Evolutionary conservation across 805 yeast species (phyloP).

Genomic region (Saturnispora halmiae): DNA sequence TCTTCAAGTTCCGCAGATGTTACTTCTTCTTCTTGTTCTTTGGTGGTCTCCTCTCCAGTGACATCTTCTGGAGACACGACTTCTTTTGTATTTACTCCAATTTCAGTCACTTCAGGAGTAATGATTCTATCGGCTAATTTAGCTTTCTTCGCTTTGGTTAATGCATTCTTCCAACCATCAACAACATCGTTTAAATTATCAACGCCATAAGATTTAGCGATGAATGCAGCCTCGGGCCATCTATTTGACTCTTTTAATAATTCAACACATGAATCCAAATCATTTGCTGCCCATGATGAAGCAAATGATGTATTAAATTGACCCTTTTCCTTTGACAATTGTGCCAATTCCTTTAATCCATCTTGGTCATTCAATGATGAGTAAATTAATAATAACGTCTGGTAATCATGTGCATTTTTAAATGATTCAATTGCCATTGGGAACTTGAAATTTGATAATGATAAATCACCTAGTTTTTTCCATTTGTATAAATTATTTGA

Average conservation of each 20-base stretch:
- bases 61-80: too few species aligned
- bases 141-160: slow-evolving; percentile 42
- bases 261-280: slow-evolving; percentile 51
- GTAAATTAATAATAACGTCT: slow-evolving; percentile 72
- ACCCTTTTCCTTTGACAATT: slow-evolving; percentile 59
- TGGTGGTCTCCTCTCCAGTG: too few species aligned
- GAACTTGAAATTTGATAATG: slow-evolving; percentile 70
- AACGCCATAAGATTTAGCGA: slow-evolving; percentile 57
- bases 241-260: slow-evolving; percentile 62
- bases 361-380: slow-evolving; percentile 67
- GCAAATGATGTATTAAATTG: slow-evolving; percentile 86
- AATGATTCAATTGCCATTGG: slow-evolving; percentile 74
- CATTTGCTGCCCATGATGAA: slow-evolving; percentile 81
- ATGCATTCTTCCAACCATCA: slow-evolving; percentile 56
- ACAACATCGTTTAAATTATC: slow-evolving; percentile 39
- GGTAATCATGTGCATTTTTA: slow-evolving; percentile 68
- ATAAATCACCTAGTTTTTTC: slow-evolving; percentile 85
- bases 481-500: slow-evolving; percentile 63
- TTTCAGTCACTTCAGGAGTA: slow-evolving; percentile 28
- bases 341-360: slow-evolving; percentile 56
- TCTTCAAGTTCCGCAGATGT: slow-evolving; percentile 19
- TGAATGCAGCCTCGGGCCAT: slow-evolving; percentile 75
- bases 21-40: slow-evolving; percentile 15
- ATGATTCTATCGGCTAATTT: slow-evolving; percentile 55
- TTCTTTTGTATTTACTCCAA: slow-evolving; percentile 1